Base-by-base conservation (phyloP, 2,329 filamentous ascomycete species). In the Diplodia mutila region DNA sequence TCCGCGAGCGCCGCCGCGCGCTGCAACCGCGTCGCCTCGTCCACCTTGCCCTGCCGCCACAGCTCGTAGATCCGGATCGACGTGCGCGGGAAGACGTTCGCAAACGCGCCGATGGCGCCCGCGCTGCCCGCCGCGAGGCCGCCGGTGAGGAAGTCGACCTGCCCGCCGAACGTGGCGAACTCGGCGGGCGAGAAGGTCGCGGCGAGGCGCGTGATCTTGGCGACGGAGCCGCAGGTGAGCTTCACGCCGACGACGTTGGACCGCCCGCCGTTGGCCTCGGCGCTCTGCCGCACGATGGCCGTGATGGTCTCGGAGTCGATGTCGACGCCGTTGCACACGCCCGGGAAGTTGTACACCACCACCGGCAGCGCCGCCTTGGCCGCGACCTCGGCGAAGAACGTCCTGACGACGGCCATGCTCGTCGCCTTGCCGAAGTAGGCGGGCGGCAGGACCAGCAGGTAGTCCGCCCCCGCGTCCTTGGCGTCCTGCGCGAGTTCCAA, bases 341-440 rank as follows among this genome's bases (percentile, higher is more conserved):
- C 87, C 1, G 90, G 90, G 80, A 89, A 91, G 78, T 92, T 92
- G 82, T 92, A 92, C 68, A 92, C 87, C 42, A 92, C 78, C 27
- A 92, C 80, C 0, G 90, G 89, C 0, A 91, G 74, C 0, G 86
- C 84, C 21, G 84, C 87, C 1, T 83, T 83, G 61, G 84, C 81
- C 2, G 89, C 90, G 3, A 90, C 77, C 42, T 81, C 77, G 61
- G 77, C 73, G 71, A 79, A 83, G 69, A 82, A 83, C 6, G 70
- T 73, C 69, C 75, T 72, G 5, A 84, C 75, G 3, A 83, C 80
- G 16, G 73, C 72, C 54, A 76, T 73, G 0, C 78, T 81, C 5
- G 81, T 82, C 14, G 78, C 77, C n/a, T 61, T 61, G 57, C 57
- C 57, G 27, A 61, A 49, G 71, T 83, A 83, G 2, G 76, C 79